Conservation (phyloP, 768 basidiomycete genomes). For the Exidia glandulosa region DNA sequence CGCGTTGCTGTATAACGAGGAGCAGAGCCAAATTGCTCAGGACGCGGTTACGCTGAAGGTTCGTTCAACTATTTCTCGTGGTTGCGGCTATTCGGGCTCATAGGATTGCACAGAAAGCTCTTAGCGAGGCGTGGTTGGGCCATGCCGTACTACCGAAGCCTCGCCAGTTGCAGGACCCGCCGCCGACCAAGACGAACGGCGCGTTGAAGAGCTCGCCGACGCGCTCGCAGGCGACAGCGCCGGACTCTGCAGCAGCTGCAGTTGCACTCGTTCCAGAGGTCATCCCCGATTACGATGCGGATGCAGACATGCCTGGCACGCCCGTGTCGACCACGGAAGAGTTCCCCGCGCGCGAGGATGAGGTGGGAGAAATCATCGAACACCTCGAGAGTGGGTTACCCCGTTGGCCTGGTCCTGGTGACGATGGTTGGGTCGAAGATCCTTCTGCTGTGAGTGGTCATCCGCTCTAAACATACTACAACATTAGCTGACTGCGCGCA, state of each 20-base stretch:
- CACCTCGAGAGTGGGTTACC: conserved; percentile 67
- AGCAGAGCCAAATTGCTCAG: conserved; percentile 54
- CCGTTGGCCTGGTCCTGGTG: conserved; percentile 57
- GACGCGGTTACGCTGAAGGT: conserved; percentile 69
- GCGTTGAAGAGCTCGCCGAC: not conserved
- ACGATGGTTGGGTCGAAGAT: conserved; percentile 58
- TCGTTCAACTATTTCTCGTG: conserved; percentile 13
- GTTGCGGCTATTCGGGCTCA: not conserved
- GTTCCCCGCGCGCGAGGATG: conserved; percentile 38
- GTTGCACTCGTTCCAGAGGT: conserved; percentile 3
- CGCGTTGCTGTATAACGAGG: conserved; percentile 83
- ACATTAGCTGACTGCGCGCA: conserved; percentile 2
- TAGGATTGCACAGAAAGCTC: conserved; percentile 34
- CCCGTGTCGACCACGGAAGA: not conserved
- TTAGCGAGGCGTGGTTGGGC: conserved; percentile 69
- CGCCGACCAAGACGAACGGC: not conserved
- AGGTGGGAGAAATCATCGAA: conserved; percentile 62
- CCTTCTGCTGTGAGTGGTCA: conserved; percentile 33
- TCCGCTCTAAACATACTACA: conserved; percentile 7
- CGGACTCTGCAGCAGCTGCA: not conserved
- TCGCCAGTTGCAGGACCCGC: not conserved
- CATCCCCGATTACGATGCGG: conserved; percentile 21
- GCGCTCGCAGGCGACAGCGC: not conserved
- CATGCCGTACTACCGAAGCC: conserved; percentile 44
- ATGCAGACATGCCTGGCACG: conserved; percentile 26